A percentile compares a stretch with the other conserved stretches of the same genome.
phyloP scores from a whole-genome alignment of 192 early-diverging fungal species.

The Phycomyces blakesleeanus region DNA sequence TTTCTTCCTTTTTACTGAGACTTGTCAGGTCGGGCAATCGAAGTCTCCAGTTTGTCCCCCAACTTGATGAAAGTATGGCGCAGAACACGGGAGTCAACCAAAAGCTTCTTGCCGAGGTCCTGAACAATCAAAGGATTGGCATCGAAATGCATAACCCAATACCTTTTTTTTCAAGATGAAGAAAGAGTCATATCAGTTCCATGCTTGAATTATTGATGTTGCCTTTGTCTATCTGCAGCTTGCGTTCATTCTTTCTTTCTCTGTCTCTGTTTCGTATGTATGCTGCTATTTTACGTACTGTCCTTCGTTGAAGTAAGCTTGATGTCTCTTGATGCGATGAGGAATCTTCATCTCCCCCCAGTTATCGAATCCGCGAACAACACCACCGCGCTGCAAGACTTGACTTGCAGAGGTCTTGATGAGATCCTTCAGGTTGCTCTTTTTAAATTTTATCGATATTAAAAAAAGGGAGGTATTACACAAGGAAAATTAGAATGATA shows the following conservation, averaged over 20 bases:
- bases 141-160: slow-evolving; percentile 79
- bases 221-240: too few relatives aligned
- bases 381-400: slow-evolving; percentile 81
- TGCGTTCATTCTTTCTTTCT: too few relatives aligned
- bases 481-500: slow-evolving; percentile 2
- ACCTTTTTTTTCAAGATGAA: slow-evolving; percentile 32
- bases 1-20: slow-evolving; percentile 22
- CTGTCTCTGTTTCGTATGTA: neutral
- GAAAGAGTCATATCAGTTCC: neutral
- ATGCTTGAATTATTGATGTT: too few relatives aligned
- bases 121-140: slow-evolving; percentile 60
- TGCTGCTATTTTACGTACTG: slow-evolving; percentile 40
- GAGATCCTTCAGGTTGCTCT: slow-evolving; percentile 66
- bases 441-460: neutral
- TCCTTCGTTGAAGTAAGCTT: slow-evolving; percentile 68
- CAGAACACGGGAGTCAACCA: slow-evolving; percentile 68
- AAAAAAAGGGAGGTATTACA: neutral
- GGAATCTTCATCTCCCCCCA: slow-evolving; percentile 69
- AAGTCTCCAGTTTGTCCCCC: slow-evolving; percentile 58
- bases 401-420: slow-evolving; percentile 71
- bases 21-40: slow-evolving; percentile 49
- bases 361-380: slow-evolving; percentile 80
- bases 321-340: slow-evolving; percentile 87
- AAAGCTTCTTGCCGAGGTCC: slow-evolving; percentile 60
- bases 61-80: slow-evolving; percentile 70